Evolutionary conservation across 2,329 filamentous ascomycete genomes (phyloP), one percentile per base, ranked within the genome.

Genomic region (Venturia pyrina): DNA sequence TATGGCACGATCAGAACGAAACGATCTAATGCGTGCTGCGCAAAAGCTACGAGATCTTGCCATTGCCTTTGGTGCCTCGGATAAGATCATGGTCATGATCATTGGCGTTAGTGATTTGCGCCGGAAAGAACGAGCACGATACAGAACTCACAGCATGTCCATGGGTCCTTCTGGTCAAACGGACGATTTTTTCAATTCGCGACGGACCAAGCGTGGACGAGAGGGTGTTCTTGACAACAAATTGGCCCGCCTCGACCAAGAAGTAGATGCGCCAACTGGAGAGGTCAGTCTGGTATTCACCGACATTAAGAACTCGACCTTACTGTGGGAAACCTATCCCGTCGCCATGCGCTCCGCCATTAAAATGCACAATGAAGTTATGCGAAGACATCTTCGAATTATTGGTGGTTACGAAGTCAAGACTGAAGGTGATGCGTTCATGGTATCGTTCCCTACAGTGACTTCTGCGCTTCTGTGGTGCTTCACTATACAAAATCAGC

Each of bases 11-110:
- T 89, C 89, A 32, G 93, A 96, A 76, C 87, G 92, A 7, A 85
- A 86, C 59, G 93, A 99, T 74, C 82, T 97, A 57, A 99, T 99
- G 95, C 85, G 91, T 65, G 95, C 93, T 19, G 89, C 95, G 4
- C 93, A 98, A 75, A 96, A 96, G 78, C 83, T 99, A 41, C 87
- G 95, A 67, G 95, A 99, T 78, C 81, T 98, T 65, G 95, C 95
- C 53, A 96, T 99, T 74, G 91, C 93, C 0, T 98, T 97, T 75
- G 95, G 95, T 64, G 91, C 93, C 15, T 93, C 88, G 1, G 89
- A 89, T 73, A 99, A 99, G 79, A 90, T 98, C 69, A 98, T 98
- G 93, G 91, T 99, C 57, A 98, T 98, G 93, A 91, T 99, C 81
- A 87, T 99, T 65, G 93, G 93, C 65, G 89, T 99, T 46, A 88